Evolutionary conservation across 2,329 filamentous ascomycete species (phyloP).

Genomic region (Cercospora sp.): DNA sequence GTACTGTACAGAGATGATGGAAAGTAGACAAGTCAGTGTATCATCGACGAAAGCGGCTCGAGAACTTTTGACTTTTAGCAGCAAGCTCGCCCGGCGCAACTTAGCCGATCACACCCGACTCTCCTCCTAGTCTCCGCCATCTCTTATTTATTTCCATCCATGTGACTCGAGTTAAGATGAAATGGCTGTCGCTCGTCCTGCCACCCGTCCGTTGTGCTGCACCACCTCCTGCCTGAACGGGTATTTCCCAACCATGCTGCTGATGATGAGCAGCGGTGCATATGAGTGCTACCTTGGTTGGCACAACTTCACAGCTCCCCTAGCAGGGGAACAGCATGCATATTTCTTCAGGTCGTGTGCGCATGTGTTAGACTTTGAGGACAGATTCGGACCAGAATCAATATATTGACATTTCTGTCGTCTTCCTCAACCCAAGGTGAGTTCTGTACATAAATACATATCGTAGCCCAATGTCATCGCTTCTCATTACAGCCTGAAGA

Average conservation of each 20-base stretch:
- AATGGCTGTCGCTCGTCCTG: background rate
- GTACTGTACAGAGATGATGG: conserved; percentile 7
- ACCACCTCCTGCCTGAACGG: background rate
- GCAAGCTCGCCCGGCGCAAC: background rate
- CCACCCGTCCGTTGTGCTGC: background rate
- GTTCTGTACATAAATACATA: background rate
- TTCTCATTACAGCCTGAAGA: background rate
- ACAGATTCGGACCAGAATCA: background rate
- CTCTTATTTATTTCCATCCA: background rate
- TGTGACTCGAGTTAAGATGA: conserved; percentile 3
- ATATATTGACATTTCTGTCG: background rate
- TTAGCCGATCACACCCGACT: conserved; percentile 1
- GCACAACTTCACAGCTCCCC: background rate
- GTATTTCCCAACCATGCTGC: background rate
- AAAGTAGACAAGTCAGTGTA: conserved; percentile 1
- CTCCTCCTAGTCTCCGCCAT: conserved; percentile 8
- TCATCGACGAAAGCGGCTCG: background rate
- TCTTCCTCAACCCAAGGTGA: background rate
- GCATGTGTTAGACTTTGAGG: background rate
- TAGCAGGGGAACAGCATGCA: background rate
- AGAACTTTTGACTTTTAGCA: conserved; percentile 8
- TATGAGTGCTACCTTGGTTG: background rate
- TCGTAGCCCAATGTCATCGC: background rate
- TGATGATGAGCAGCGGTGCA: background rate
- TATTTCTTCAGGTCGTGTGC: background rate